Conservation (phyloP, 345 rosid genomes). For the Populus tremula region DNA sequence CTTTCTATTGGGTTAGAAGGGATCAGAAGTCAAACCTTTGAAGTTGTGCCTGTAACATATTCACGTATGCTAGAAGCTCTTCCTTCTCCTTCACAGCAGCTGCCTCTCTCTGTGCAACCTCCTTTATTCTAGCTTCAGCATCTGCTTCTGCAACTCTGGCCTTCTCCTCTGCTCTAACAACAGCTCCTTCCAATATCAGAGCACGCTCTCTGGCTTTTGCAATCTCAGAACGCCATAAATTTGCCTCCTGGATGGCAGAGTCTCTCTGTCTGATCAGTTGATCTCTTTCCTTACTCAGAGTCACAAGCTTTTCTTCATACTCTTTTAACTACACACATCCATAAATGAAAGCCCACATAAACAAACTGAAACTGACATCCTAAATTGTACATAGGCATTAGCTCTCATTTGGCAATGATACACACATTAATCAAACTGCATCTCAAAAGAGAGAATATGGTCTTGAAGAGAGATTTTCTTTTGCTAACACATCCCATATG, state of each 20-base stretch:
- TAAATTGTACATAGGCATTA: not conserved
- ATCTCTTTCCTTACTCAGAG: conserved; percentile 68
- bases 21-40: conserved; percentile 60
- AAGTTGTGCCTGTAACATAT: conserved; percentile 72
- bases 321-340: conserved; percentile 59
- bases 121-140: conserved; percentile 75
- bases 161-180: conserved; percentile 88
- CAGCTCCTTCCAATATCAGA: conserved; percentile 89
- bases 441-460: not conserved
- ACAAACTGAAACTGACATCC: conserved; percentile 2
- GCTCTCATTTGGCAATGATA: not conserved
- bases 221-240: conserved; percentile 95
- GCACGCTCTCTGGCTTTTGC: conserved; percentile 93
- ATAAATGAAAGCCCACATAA: conserved; percentile 17
- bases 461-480: not conserved
- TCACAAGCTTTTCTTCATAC: conserved; percentile 55
- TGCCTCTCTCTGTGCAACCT: conserved; percentile 70
- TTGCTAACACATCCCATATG: not conserved
- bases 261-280: conserved; percentile 78
- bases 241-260: conserved; percentile 80
- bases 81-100: conserved; percentile 73
- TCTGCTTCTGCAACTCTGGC: conserved; percentile 74
- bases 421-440: not conserved
- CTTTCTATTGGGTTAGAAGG: not conserved
- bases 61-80: conserved; percentile 86